Conservation (phyloP, 345 rosid species). For the Acer yangbiense region DNA sequence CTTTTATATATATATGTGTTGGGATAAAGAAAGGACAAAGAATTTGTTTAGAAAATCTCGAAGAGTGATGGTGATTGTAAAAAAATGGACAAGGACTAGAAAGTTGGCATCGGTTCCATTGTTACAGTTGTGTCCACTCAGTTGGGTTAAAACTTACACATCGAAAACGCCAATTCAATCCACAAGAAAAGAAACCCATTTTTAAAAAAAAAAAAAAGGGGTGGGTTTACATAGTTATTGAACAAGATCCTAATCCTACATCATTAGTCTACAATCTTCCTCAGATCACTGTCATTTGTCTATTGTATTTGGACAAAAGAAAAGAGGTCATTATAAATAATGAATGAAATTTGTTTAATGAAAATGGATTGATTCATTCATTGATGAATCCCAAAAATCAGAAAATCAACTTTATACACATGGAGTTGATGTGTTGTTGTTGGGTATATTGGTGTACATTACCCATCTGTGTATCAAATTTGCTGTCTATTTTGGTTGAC, state of each 20-base stretch:
- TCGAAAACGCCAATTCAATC: background rate
- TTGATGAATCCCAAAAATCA: constrained; percentile 11
- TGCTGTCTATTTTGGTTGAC: constrained; percentile 29
- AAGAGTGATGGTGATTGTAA: background rate
- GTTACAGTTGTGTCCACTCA: constrained; percentile 9
- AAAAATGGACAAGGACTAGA: background rate
- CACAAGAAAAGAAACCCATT: background rate
- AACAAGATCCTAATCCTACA: background rate
- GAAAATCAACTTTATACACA: constrained; percentile 32
- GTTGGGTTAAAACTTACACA: background rate
- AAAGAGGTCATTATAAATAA: background rate
- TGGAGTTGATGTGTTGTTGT: constrained; percentile 29
- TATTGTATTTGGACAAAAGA: background rate
- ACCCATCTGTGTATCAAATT: background rate
- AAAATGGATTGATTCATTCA: background rate
- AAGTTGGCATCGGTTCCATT: background rate
- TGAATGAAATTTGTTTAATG: background rate
- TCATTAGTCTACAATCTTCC: too few species aligned
- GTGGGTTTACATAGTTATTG: background rate
- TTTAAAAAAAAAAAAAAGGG: background rate
- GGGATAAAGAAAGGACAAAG: background rate
- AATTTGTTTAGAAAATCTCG: background rate
- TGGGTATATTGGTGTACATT: background rate
- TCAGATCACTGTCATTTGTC: background rate
- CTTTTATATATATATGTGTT: too few species aligned